Evolutionary conservation across 177 flowering plant genomes (phyloP).

Genomic region (Vitis hybrid): DNA sequence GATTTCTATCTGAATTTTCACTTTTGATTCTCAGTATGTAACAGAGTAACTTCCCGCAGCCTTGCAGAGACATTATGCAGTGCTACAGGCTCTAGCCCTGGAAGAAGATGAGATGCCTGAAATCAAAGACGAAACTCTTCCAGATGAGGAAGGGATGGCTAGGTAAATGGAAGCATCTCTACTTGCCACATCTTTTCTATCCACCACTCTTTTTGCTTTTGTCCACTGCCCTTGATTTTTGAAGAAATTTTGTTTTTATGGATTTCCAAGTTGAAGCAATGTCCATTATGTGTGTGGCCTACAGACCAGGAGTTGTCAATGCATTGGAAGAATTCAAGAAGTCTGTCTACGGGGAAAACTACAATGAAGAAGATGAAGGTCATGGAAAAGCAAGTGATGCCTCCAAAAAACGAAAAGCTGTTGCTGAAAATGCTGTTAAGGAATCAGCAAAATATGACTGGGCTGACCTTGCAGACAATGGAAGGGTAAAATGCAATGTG

Average conservation of each 20-base stretch:
- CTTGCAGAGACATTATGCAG: constrained; percentile 95
- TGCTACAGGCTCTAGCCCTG: constrained; percentile 84
- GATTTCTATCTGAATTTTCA: not conserved
- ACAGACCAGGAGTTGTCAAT: constrained; percentile 73
- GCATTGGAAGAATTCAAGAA: constrained; percentile 81
- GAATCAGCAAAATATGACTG: constrained; percentile 63
- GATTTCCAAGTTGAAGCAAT: not conserved
- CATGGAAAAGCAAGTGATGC: constrained; percentile 39
- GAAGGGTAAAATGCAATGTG: constrained; percentile 55
- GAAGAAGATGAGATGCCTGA: constrained; percentile 96
- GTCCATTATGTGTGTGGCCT: not conserved
- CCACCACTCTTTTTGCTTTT: not conserved
- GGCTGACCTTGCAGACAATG: constrained; percentile 78
- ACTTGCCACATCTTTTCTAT: not conserved
- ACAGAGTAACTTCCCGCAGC: constrained; percentile 43
- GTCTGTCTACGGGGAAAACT: constrained; percentile 78
- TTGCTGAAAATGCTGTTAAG: constrained; percentile 51
- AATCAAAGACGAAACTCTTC: constrained; percentile 80
- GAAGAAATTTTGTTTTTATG: not conserved
- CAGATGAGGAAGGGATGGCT: constrained; percentile 94
- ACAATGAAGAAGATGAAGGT: constrained; percentile 45
- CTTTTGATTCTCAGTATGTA: not conserved
- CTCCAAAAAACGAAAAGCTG: constrained; percentile 73
- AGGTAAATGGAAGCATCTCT: constrained; percentile 40
- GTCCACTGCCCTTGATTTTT: not conserved